Base-by-base conservation (phyloP, 768 basidiomycete genomes). In the Favolaschia claudopus region DNA sequence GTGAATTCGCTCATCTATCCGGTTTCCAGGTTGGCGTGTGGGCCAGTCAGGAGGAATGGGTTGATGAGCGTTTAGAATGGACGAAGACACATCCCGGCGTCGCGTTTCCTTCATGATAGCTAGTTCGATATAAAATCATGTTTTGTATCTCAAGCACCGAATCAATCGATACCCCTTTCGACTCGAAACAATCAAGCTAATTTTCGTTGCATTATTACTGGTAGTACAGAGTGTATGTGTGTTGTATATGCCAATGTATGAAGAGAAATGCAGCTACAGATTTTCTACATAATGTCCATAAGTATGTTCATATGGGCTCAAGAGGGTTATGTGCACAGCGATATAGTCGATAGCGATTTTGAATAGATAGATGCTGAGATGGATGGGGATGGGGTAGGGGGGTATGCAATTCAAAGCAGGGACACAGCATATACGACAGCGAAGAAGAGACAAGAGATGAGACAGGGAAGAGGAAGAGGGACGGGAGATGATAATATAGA, bases 391-490 rank as follows among this genome's bases (percentile, higher is more conserved):
- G 1, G 27, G 31, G 25, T 14, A 27, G 36, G 34, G 17, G 39
- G 17, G 39, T 9, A 42, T 45, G 44, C 31, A 28, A 36, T 50
- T 43, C 59, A 61, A 10, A 61, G 53, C 59, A 55, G 38, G 37
- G 28, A 28, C 53, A 61, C 42, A 61, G 59, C 59, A 61, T 60
- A 54, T 48, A 40, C 53, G 59, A 61, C 36, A 61, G 59, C 59
- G 48, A 37, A n/a, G 22, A 9, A 20, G 38, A 39, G 38, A 39
- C 22, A n/a, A 6, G 38, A 43, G 29, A 31, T 12, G 24, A 28
- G 24, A 44, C 15, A 9, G 22, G 47, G 24, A 24, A 19, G 13
- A n/a, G 25, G 47, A 43, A 36, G 20, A 37, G 20, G 13, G 43
- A 46, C 12, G 17, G 45, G 39, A 64, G 54, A 24, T 22, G 56